Base-by-base conservation (phyloP, 805 yeast species). In the Wickerhamomyces pijperi region DNA sequence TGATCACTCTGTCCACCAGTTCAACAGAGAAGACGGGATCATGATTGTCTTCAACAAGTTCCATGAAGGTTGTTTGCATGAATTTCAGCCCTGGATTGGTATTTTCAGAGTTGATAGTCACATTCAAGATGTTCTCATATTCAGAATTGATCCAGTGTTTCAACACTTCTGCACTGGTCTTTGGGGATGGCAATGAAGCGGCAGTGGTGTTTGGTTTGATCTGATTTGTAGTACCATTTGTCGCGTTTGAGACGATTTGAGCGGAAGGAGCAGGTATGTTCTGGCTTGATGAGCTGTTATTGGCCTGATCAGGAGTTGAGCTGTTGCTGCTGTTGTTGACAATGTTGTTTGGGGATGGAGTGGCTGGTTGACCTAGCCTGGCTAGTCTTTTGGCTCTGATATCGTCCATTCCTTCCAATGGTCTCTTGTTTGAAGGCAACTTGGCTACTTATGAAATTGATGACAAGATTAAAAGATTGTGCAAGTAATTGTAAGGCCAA, bases 1-100 rank as follows among this genome's bases (percentile, higher is more conserved):
- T 65, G 40, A 76, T 67, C 3, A 70, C 60, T 7, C 68, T 60
- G 45, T 78, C 86, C 28, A 74, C 51, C 2, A 47, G 32, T 2
- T 42, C 40, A 16, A 32, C 35, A 4, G 41, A 38, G 34, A 52
- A 46, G 7, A 43, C 40, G 1, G 51, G 46, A 9, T 51, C 54
- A 19, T 40, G 35, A 4, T 47, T 37, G 28, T 38, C 45, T 21
- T 49, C 54, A 25, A 50, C 49, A 3, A 51, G 25, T 23, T 52
- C 56, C 13, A 44, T 35, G 40, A 46, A 54, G 3, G 54, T 46
- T 14, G 45, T 34, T 33, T 53, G 54, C 15, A 53, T 33, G 38
- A 54, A 50, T 2, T 37, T 37, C 4, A 49, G 4, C 1, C 32
- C 34, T 11, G 32, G 37, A n/a, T 37, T 28, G 4, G 42, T 37